These are phyloP conservation scores for Penicillium sp. DNA, from an alignment of 2,329 filamentous ascomycete genomes.

Conservation along the genomic window DNA sequence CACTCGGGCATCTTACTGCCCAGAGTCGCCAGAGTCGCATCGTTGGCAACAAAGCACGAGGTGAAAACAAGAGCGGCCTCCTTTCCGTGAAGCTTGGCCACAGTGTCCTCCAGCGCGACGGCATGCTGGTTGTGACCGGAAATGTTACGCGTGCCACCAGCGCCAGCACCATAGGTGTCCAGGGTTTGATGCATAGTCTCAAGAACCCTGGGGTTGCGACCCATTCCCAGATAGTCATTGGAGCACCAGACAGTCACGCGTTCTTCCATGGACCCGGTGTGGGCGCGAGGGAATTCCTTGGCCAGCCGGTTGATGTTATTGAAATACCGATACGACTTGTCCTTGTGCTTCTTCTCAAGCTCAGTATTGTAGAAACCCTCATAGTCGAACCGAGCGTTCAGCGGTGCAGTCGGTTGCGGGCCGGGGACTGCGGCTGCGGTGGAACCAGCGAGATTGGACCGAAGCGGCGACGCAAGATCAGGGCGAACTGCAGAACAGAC, in stretches of 20 bases:
- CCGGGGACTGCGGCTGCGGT: constrained; percentile 32
- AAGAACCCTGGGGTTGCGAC: constrained; percentile 78
- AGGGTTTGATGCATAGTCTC: constrained; percentile 90
- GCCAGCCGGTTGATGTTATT: constrained; percentile 99
- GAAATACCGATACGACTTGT: constrained; percentile 99
- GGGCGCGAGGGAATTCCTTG: constrained; percentile 90
- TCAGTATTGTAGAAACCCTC: constrained; percentile 81
- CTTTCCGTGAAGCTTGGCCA: constrained; percentile 86
- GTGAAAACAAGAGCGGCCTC: constrained; percentile 91
- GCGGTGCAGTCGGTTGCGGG: constrained; percentile 46
- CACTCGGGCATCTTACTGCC: constrained; percentile 94
- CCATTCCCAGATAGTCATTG: constrained; percentile 98
- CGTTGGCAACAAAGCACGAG: constrained; percentile 97
- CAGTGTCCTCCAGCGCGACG: constrained; percentile 69
- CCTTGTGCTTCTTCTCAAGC: constrained; percentile 97
- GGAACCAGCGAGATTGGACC: constrained; percentile 2
- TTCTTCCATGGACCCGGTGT: constrained; percentile 77
- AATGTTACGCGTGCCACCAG: constrained; percentile 93
- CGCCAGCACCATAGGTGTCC: constrained; percentile 89
- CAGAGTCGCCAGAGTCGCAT: constrained; percentile 92
- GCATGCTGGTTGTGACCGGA: constrained; percentile 97
- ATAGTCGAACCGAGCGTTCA: constrained; percentile 70
- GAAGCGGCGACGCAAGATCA: constrained; percentile 1
- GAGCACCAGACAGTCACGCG: constrained; percentile 97
- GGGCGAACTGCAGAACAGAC: constrained; percentile 20